phyloP scores from a whole-genome alignment of 2,329 filamentous ascomycete species.

The Fusarium fujikuroi region DNA sequence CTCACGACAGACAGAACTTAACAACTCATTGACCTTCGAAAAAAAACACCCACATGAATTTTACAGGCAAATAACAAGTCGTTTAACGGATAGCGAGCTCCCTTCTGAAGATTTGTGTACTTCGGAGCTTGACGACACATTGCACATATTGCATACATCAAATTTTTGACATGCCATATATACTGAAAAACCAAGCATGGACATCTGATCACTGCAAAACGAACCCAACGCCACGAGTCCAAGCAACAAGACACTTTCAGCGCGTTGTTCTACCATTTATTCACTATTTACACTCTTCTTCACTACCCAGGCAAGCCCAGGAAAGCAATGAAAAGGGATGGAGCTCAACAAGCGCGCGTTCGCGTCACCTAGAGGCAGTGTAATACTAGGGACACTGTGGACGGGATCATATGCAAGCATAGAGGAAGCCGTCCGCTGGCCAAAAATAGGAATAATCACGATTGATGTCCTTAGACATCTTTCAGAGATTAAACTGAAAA shows the following conservation, averaged over 20 bases:
- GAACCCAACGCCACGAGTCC: rapidly evolving
- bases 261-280: rapidly evolving
- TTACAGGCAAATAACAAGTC: rapidly evolving
- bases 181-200: not conserved
- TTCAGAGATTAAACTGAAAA: slow-evolving; percentile 35
- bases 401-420: slow-evolving; percentile 22
- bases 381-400: slow-evolving; percentile 33
- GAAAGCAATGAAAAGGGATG: slow-evolving; percentile 13
- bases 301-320: slow-evolving; percentile 3
- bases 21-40: no score
- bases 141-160: no score
- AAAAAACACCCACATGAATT: no score
- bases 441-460: slow-evolving; percentile 34
- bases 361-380: slow-evolving; percentile 33
- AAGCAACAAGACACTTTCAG: no score
- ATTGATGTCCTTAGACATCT: slow-evolving; percentile 28
- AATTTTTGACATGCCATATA: no score
- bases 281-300: slow-evolving; percentile 3
- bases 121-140: not conserved
- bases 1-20: not conserved
- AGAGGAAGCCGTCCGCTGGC: slow-evolving; percentile 16
- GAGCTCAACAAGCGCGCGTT: slow-evolving; percentile 23
- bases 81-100: not conserved
- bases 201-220: no score
- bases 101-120: rapidly evolving